phyloP scores from a whole-genome alignment of 306 rosid genomes.

The Delonix regia region DNA sequence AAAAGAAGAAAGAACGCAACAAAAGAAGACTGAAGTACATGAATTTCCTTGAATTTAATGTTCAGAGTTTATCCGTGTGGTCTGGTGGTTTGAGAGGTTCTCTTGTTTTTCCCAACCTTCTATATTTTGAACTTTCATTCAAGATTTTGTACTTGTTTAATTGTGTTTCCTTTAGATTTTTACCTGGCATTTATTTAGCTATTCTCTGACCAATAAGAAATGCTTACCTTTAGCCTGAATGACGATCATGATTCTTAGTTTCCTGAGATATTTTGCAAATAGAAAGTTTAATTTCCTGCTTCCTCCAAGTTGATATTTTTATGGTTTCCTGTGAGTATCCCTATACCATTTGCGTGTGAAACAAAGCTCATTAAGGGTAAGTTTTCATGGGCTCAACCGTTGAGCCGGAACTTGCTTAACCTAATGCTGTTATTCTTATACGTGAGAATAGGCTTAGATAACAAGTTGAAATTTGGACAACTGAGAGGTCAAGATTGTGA shows the following conservation, averaged over 20 bases:
- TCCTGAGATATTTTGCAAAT: neutral
- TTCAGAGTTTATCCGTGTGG: slow-evolving; percentile 19
- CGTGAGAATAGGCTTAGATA: slow-evolving; percentile 1
- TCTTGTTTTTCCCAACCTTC: slow-evolving; percentile 18
- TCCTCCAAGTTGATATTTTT: neutral
- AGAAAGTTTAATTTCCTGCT: neutral
- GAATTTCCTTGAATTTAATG: slow-evolving; percentile 28
- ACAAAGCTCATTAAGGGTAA: too few species aligned
- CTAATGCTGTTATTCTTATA: neutral
- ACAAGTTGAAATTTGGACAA: neutral
- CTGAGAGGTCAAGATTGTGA: neutral
- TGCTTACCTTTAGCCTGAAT: neutral
- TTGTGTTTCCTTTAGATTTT: too few species aligned
- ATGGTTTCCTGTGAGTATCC: too few species aligned
- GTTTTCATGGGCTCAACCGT: too few species aligned
- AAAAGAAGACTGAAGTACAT: neutral
- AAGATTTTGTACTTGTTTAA: neutral
- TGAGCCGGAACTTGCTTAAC: too few species aligned
- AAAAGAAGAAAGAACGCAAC: neutral
- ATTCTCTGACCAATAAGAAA: neutral
- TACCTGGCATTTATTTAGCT: too few species aligned
- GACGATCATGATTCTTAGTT: neutral
- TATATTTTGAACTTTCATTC: neutral
- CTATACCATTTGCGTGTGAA: too few species aligned
- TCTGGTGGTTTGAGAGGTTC: slow-evolving; percentile 26